Evolutionary conservation across 176 grass and related monocot species (phyloP).

Genomic region (Elaeis guineensis): DNA sequence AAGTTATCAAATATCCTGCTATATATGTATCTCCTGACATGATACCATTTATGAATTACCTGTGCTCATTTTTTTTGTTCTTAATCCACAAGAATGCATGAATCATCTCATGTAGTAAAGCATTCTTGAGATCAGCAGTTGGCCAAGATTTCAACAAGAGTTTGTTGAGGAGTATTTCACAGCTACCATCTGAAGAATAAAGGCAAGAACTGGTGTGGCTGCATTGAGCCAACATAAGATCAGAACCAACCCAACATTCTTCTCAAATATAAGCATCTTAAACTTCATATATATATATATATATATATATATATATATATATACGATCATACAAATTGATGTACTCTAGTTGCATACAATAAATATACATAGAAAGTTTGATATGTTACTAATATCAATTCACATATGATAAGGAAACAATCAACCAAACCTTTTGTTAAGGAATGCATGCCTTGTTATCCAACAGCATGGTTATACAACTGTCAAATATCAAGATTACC

Average conservation of each 20-base stretch:
- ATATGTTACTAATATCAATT: too few species aligned
- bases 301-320: too few species aligned
- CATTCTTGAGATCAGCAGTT: constrained; percentile 53
- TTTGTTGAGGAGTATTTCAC: constrained; percentile 47
- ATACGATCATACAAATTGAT: too few species aligned
- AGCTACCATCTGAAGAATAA: constrained; percentile 57
- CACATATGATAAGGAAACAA: too few species aligned
- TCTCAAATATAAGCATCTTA: too few species aligned
- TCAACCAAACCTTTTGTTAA: too few species aligned
- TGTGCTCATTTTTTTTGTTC: constrained; percentile 33
- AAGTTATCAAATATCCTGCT: background rate
- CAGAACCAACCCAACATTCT: background rate
- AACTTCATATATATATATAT: too few species aligned
- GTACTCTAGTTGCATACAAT: too few species aligned
- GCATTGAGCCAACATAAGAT: constrained; percentile 23
- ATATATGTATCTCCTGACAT: background rate
- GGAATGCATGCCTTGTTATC: too few species aligned
- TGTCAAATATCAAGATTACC: too few species aligned
- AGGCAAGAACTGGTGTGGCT: constrained; percentile 38
- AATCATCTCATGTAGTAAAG: constrained; percentile 83
- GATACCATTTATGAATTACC: constrained; percentile 21
- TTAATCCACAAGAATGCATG: constrained; percentile 60
- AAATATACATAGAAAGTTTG: too few species aligned
- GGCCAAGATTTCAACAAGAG: constrained; percentile 22
- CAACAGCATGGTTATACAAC: too few species aligned